Percentiles rank a stretch among this genome's conserved stretches.
phyloP scores from a whole-genome alignment of 352 stramenopile species.

The Globisporangium spinosum region DNA sequence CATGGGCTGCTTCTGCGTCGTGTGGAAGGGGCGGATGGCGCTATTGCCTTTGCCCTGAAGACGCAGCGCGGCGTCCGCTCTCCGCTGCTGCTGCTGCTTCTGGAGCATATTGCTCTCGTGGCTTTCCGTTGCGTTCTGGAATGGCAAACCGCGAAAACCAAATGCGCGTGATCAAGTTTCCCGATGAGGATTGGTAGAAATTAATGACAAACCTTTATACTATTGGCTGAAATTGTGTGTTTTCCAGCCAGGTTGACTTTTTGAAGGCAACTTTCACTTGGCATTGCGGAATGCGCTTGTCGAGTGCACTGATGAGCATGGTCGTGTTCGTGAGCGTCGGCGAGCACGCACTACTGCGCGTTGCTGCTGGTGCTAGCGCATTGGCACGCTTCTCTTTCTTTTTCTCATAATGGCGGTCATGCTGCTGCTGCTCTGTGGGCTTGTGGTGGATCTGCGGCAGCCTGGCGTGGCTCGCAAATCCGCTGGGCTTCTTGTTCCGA shows the following conservation, averaged over 20 bases:
- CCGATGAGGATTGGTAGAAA: background rate
- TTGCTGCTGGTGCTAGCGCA: background rate
- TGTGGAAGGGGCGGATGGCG: conserved; percentile 40
- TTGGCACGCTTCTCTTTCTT: conserved; percentile 5
- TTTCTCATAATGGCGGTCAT: background rate
- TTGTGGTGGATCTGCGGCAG: conserved; percentile 9
- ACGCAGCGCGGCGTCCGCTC: background rate
- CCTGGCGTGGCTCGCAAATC: background rate
- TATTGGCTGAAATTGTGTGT: background rate
- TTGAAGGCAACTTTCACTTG: background rate
- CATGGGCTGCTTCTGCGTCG: conserved; percentile 42
- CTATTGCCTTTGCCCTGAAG: background rate
- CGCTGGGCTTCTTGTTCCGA: background rate
- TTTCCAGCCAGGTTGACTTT: background rate
- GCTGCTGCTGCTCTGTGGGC: conserved; percentile 2
- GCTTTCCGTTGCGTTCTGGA: conserved; percentile 2
- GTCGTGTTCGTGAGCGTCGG: conserved; percentile 36
- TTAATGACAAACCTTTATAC: too few relatives aligned
- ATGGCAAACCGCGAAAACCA: background rate
- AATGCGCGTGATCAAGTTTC: background rate
- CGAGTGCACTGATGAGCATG: conserved; percentile 41
- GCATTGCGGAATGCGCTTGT: background rate
- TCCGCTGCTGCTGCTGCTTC: conserved; percentile 5
- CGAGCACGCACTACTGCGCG: conserved; percentile 8
- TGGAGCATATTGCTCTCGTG: background rate